Evolutionary conservation across 768 basidiomycete species (phyloP).

Genomic region (Rubroboletus satanas): DNA sequence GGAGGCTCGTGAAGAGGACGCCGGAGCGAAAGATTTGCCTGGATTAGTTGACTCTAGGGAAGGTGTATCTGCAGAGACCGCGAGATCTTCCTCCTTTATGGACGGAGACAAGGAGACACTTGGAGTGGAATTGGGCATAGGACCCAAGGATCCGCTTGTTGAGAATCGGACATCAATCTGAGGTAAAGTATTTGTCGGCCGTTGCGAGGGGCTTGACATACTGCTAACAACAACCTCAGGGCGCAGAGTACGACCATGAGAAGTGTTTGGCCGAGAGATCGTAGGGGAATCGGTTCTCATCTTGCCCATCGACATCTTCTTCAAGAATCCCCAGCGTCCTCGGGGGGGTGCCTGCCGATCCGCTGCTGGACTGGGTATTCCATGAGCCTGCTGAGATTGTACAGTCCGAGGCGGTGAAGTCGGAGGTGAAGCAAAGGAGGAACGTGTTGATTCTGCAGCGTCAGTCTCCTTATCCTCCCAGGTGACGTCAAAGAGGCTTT

Average conservation of each 20-base stretch:
- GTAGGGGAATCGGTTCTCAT: slow-evolving; percentile 64
- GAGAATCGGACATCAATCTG: slow-evolving; percentile 72
- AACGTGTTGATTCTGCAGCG: slow-evolving; percentile 14
- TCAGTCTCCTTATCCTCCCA: slow-evolving; percentile 31
- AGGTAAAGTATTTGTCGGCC: slow-evolving; percentile 44
- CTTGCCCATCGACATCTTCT: slow-evolving; percentile 98
- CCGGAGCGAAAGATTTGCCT: slow-evolving; percentile 38
- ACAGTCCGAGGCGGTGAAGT: slow-evolving; percentile 26
- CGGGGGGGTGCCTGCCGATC: slow-evolving; percentile 27
- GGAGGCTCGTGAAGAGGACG: slow-evolving; percentile 45
- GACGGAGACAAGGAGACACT: slow-evolving; percentile 26
- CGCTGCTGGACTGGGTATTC: slow-evolving; percentile 19
- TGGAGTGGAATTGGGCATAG: slow-evolving; percentile 37
- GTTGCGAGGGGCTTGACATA: slow-evolving; percentile 25
- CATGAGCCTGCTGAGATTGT: slow-evolving; percentile 13
- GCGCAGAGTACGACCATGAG: slow-evolving; percentile 19
- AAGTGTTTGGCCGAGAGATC: slow-evolving; percentile 36
- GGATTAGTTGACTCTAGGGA: slow-evolving; percentile 6
- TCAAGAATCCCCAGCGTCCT: slow-evolving; percentile 91
- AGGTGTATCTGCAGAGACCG: slow-evolving; percentile 1
- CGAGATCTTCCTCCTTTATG: slow-evolving; percentile 19
- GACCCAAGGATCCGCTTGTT: slow-evolving; percentile 60
- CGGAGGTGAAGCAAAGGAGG: slow-evolving; percentile 25
- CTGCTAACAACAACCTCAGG: slow-evolving; percentile 16
- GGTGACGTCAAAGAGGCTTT: slow-evolving; percentile 49